Evolutionary conservation across 139 green algal genomes (phyloP), one percentile per base, ranked within the genome.

Genomic region (Chlamydomonas incerta): DNA sequence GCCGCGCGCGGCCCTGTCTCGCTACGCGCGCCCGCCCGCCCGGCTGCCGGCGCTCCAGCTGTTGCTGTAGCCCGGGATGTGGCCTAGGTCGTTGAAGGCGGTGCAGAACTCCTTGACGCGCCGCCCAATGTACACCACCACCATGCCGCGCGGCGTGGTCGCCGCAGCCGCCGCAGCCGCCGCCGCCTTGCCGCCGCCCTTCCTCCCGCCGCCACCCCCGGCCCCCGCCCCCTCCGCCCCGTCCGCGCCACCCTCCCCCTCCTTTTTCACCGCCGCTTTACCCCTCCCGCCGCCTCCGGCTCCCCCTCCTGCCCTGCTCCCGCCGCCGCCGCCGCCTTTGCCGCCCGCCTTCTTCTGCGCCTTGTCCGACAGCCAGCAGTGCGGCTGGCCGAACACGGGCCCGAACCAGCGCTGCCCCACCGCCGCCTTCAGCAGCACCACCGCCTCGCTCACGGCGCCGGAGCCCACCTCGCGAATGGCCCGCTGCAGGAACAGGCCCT

Each of bases 401-500:
- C 17, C 52, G 68, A 86, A 86, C 80, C 80, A 86, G 33, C 68
- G 33, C 52, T 79, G 68, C 34, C 80, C 80, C 34, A 86, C 68
- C 31, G 68, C 67, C n/a, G 80, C 80, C 80, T 86, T 79, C 11
- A 86, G 80, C 28, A 86, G 35, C 52, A 86, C 52, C 46, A 86
- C 33, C 0, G 33, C 60, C 50, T 86, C 80, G 52, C 34, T 24
- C 50, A 60, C 37, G 47, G 23, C 14, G 1, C 31, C 68, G 50
- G 20, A 2, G 28, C 0, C 20, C 17, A 52, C 52, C 57, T 86
- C 80, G 13, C 47, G 46, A 1, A 71, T 11, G 18, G 80, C 80
- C 13, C 80, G 80, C 35, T 86, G 68, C 52, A 86, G 67, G 50
- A 86, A 86, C 35, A 79, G 68, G 5, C 34, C 80, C 69, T 79